Conservation (phyloP, 2,329 filamentous ascomycete species). For the Botrytis galanthina region DNA sequence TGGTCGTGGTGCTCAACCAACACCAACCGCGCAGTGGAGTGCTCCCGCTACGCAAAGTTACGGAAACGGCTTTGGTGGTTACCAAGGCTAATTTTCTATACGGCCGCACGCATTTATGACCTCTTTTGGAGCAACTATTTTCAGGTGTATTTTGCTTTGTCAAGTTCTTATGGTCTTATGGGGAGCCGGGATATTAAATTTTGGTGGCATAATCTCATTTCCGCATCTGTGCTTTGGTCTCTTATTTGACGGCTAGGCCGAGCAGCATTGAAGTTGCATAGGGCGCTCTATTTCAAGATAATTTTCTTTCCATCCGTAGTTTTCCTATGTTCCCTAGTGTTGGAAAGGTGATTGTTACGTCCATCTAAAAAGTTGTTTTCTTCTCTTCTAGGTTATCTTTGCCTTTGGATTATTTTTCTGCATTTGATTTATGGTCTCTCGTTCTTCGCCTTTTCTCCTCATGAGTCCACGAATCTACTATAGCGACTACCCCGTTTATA, state of each 20-base stretch:
- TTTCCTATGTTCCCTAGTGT: slow-evolving; percentile 34
- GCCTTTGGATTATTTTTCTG: slow-evolving; percentile 32
- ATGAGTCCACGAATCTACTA: slow-evolving; percentile 42
- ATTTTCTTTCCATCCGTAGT: slow-evolving; percentile 33
- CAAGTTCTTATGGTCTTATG: slow-evolving; percentile 25
- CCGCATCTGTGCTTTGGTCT: slow-evolving; percentile 31
- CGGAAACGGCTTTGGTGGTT: slow-evolving; percentile 60
- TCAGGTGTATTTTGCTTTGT: slow-evolving; percentile 27
- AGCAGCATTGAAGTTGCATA: slow-evolving; percentile 36
- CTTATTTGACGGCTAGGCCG: slow-evolving; percentile 31
- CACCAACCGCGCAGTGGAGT: slow-evolving; percentile 41
- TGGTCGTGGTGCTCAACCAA: slow-evolving; percentile 64
- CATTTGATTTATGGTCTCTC: slow-evolving; percentile 35
- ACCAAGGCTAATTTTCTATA: slow-evolving; percentile 52
- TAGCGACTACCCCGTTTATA: slow-evolving; percentile 41
- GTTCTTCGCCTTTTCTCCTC: slow-evolving; percentile 34
- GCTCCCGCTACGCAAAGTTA: slow-evolving; percentile 60
- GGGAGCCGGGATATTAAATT: slow-evolving; percentile 32
- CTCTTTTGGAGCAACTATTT: slow-evolving; percentile 21
- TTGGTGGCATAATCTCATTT: slow-evolving; percentile 30
- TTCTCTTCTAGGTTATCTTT: slow-evolving; percentile 37
- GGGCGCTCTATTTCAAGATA: slow-evolving; percentile 33
- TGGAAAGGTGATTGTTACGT: slow-evolving; percentile 36
- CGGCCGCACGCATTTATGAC: slow-evolving; percentile 15
- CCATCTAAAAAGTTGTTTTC: slow-evolving; percentile 38